Percentiles rank a stretch among this genome's conserved stretches.
Conservation (phyloP, 2,329 filamentous ascomycete genomes). For the Aspergillus jensenii region DNA sequence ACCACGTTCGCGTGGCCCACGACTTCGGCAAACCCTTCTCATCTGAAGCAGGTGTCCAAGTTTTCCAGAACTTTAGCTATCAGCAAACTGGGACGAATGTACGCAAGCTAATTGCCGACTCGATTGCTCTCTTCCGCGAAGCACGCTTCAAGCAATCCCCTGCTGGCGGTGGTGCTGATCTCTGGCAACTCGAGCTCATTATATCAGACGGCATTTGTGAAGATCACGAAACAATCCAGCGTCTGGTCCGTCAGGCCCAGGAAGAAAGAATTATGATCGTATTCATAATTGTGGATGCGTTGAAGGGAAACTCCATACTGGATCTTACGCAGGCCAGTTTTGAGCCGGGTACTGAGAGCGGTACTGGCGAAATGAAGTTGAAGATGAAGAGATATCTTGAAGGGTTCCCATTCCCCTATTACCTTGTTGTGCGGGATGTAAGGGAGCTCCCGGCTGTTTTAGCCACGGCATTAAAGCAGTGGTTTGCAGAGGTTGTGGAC, state of each 20-base stretch:
- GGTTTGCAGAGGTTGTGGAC: slow-evolving; percentile 76
- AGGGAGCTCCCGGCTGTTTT: slow-evolving; percentile 86
- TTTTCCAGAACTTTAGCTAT: slow-evolving; percentile 83
- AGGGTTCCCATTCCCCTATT: slow-evolving; percentile 95
- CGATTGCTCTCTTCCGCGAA: slow-evolving; percentile 76
- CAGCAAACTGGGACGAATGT: slow-evolving; percentile 85
- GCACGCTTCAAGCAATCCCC: slow-evolving; percentile 63
- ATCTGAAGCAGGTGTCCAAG: slow-evolving; percentile 75
- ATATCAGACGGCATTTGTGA: slow-evolving; percentile 93
- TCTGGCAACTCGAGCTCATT: slow-evolving; percentile 94
- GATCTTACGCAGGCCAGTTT: slow-evolving; percentile 88
- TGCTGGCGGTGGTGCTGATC: slow-evolving; percentile 60
- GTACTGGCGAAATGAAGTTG: slow-evolving; percentile 63
- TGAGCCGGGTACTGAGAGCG: slow-evolving; percentile 60
- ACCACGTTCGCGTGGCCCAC: slow-evolving; percentile 77
- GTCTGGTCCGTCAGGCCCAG: slow-evolving; percentile 80
- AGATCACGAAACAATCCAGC: slow-evolving; percentile 78
- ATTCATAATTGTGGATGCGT: slow-evolving; percentile 88
- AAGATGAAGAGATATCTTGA: slow-evolving; percentile 91
- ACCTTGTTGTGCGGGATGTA: slow-evolving; percentile 89
- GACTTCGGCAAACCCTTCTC: slow-evolving; percentile 80
- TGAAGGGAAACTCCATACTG: slow-evolving; percentile 62
- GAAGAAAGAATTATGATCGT: slow-evolving; percentile 97
- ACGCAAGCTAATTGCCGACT: slow-evolving; percentile 70
- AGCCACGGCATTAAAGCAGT: slow-evolving; percentile 85